Evolutionary conservation across 2,329 filamentous ascomycete genomes (phyloP).

Genomic region (Ophiostoma triangulosporum): DNA sequence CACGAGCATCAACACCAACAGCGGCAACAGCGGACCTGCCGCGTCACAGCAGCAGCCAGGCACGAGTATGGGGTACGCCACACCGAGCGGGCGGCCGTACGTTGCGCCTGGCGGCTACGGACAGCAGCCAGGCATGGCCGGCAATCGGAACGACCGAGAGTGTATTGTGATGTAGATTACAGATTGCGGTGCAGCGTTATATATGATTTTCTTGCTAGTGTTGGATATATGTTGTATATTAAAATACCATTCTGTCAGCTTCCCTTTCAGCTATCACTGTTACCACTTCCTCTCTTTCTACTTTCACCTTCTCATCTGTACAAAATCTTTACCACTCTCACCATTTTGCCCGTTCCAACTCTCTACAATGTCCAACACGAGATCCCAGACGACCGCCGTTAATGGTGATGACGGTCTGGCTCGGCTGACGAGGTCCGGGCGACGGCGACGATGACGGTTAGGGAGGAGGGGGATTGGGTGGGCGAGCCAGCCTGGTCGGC

Average conservation of each 20-base stretch:
- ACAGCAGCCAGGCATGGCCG: not conserved
- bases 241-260: not conserved
- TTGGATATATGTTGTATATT: too few species aligned
- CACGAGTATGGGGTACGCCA: not conserved
- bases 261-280: not conserved
- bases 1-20: not conserved
- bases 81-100: not conserved
- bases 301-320: too few species aligned
- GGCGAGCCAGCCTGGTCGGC: too few species aligned
- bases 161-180: not conserved
- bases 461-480: too few species aligned
- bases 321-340: too few species aligned
- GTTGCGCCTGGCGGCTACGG: not conserved
- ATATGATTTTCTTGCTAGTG: not conserved
- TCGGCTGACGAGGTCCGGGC: too few species aligned
- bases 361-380: too few species aligned
- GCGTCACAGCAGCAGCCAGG: not conserved
- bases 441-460: too few species aligned
- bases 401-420: too few species aligned
- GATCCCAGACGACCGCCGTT: too few species aligned
- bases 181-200: not conserved
- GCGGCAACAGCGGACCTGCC: not conserved
- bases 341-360: too few species aligned
- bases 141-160: not conserved
- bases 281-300: too few species aligned